A percentile compares a stretch with the other conserved stretches of the same genome.
These are phyloP conservation scores for Prinsepia uniflora DNA, from an alignment of 306 rosid genomes.

Conservation along the genomic window DNA sequence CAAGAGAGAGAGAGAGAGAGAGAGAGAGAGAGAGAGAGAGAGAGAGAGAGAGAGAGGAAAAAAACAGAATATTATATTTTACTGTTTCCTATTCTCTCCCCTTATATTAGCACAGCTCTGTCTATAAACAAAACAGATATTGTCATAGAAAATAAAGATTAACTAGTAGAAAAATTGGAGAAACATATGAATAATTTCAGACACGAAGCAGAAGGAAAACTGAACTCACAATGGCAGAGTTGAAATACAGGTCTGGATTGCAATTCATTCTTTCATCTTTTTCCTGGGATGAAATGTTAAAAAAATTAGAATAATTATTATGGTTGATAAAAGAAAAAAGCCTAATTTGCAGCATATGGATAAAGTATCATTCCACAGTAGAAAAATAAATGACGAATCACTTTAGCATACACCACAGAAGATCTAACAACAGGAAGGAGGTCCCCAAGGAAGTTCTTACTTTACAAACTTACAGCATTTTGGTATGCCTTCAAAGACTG, in stretches of 20 bases:
- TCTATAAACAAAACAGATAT: not conserved
- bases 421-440: slow-evolving; percentile 5
- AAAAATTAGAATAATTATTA: slow-evolving; percentile 36
- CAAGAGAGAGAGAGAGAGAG: too few species aligned
- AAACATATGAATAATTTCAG: not conserved
- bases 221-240: slow-evolving; percentile 74
- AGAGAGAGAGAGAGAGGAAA: not conserved
- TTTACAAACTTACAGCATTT: slow-evolving; percentile 79
- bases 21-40: too few species aligned
- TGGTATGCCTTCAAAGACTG: slow-evolving; percentile 93
- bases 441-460: slow-evolving; percentile 23
- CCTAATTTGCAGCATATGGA: slow-evolving; percentile 15
- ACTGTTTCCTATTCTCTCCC: not conserved
- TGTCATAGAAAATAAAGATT: not conserved
- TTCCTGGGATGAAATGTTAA: slow-evolving; percentile 50
- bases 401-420: slow-evolving; percentile 4
- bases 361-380: not conserved
- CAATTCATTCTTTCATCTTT: slow-evolving; percentile 85
- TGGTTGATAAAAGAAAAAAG: slow-evolving; percentile 19
- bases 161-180: not conserved
- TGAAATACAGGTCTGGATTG: slow-evolving; percentile 84
- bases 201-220: not conserved
- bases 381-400: not conserved
- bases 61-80: not conserved
- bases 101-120: not conserved